Conservation (phyloP, 768 basidiomycete species). For the Serendipita vermifera region DNA sequence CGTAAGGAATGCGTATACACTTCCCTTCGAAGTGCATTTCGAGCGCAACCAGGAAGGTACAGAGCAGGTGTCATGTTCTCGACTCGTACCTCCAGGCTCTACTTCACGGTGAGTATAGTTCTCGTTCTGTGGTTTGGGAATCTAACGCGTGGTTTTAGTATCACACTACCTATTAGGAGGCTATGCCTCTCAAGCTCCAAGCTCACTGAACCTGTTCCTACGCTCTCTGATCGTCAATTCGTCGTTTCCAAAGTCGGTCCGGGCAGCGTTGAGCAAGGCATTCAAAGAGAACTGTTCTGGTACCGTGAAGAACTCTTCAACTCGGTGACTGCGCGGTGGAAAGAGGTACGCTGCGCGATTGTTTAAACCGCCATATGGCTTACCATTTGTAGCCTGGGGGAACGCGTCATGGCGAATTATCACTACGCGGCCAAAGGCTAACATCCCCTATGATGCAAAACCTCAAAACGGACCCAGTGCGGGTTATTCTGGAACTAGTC, state of each 20-base stretch:
- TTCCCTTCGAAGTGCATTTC: slow-evolving; percentile 82
- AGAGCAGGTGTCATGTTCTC: slow-evolving; percentile 31
- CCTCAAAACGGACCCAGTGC: slow-evolving; percentile 53
- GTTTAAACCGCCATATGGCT: not conserved
- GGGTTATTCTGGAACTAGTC: slow-evolving; percentile 42
- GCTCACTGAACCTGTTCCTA: slow-evolving; percentile 61
- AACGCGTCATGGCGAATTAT: slow-evolving; percentile 58
- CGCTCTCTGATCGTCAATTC: slow-evolving; percentile 79
- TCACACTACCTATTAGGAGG: slow-evolving; percentile 61
- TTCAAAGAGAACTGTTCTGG: slow-evolving; percentile 84
- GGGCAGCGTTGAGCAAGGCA: slow-evolving; percentile 42
- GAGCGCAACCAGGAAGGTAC: slow-evolving; percentile 49
- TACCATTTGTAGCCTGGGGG: slow-evolving; percentile 51
- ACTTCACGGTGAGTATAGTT: slow-evolving; percentile 51
- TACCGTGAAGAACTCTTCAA: slow-evolving; percentile 81
- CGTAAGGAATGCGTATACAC: slow-evolving; percentile 82
- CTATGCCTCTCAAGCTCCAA: slow-evolving; percentile 45
- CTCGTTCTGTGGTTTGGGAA: slow-evolving; percentile 6
- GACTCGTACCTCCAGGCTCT: slow-evolving; percentile 75
- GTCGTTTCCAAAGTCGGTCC: slow-evolving; percentile 65
- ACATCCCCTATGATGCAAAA: slow-evolving; percentile 67
- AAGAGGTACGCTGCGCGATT: slow-evolving; percentile 48
- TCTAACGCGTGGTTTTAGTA: slow-evolving; percentile 25
- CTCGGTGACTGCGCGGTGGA: slow-evolving; percentile 59
- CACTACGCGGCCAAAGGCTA: slow-evolving; percentile 64